These are phyloP conservation scores for Phlyctochytrium bullatum DNA, from an alignment of 192 early-diverging fungal genomes.

Conservation along the genomic window DNA sequence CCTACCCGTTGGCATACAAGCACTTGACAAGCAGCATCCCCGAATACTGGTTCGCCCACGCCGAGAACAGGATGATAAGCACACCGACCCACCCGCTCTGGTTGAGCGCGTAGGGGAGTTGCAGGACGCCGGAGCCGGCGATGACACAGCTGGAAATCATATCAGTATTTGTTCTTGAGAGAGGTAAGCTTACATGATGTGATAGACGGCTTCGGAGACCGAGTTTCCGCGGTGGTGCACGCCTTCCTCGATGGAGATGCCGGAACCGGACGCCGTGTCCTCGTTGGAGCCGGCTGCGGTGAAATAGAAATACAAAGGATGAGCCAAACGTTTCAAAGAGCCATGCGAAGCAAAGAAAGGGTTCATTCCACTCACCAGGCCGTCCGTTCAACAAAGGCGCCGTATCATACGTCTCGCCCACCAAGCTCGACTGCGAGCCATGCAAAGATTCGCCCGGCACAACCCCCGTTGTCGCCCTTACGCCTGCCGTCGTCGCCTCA, in stretches of 20 bases:
- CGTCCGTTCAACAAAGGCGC: neutral
- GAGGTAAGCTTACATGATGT: constrained; percentile 25
- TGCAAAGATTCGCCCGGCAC: neutral
- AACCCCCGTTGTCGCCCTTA: neutral
- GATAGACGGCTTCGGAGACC: constrained; percentile 25
- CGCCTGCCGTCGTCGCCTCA: neutral
- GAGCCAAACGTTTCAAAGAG: too few relatives aligned
- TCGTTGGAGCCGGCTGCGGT: too few relatives aligned
- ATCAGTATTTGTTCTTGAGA: neutral
- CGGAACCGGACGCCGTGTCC: too few relatives aligned
- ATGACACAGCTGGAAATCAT: constrained; percentile 56
- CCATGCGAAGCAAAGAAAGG: too few relatives aligned
- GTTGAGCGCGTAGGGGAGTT: constrained; percentile 76
- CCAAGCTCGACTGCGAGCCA: neutral
- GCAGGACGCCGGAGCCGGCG: constrained; percentile 78
- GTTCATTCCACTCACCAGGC: neutral
- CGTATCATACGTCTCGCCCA: neutral
- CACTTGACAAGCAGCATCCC: constrained; percentile 71
- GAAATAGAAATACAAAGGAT: too few relatives aligned
- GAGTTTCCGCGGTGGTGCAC: constrained; percentile 12
- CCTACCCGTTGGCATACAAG: constrained; percentile 66
- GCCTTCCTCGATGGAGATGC: neutral
- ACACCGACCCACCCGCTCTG: constrained; percentile 76
- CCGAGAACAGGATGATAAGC: constrained; percentile 66
- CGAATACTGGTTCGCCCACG: constrained; percentile 67